Base-by-base conservation (phyloP, 805 yeast genomes). In the Saccharomyces paradoxus region DNA sequence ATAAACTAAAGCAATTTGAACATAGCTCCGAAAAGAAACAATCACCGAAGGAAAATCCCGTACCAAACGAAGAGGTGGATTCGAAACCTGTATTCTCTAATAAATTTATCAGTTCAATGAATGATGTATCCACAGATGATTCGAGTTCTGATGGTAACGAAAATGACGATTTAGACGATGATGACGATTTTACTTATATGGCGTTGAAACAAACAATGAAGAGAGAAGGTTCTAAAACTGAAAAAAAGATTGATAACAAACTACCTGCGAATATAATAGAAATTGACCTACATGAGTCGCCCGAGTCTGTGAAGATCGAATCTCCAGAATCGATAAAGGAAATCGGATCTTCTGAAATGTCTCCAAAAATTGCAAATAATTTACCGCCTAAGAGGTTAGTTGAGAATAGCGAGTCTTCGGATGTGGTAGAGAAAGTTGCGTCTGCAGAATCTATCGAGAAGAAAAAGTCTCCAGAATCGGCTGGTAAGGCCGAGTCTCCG, bases 1-100 rank as follows among this genome's bases (percentile, higher is more conserved):
- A 70, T 3, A 63, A 64, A 52, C 67, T 67, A 50, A 69, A 57
- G 59, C 71, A 67, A 49, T 66, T 63, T 53, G 72, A 66, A 41
- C 65, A 62, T 48, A 41, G 50, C 28, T 65, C 60, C 48, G 57
- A 56, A 41, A 28, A 13, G 46, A 44, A 21, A 12, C 27, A 3
- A 17, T 46, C 14, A 22, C 13, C 8, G 3, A 14, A 28, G 41
- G 30, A 12, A 46, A 51, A 37, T 37, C 4, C 44, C 7, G 8
- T 9, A n/a, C 1, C 44, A 26, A 29, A 10, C 4, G 41, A 46
- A 21, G 29, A 48, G 13, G 12, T 44, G n/a, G 41, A 49, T 2
- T 17, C 46, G 10, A 28, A 26, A 9, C 29, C 52, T 2, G 21
- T 41, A 14, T 10, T 44, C 13, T 48, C 22, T 17, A 24, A 17